Evolutionary conservation across 2,329 filamentous ascomycete genomes (phyloP).

Genomic region (Gnomoniopsis sp.): DNA sequence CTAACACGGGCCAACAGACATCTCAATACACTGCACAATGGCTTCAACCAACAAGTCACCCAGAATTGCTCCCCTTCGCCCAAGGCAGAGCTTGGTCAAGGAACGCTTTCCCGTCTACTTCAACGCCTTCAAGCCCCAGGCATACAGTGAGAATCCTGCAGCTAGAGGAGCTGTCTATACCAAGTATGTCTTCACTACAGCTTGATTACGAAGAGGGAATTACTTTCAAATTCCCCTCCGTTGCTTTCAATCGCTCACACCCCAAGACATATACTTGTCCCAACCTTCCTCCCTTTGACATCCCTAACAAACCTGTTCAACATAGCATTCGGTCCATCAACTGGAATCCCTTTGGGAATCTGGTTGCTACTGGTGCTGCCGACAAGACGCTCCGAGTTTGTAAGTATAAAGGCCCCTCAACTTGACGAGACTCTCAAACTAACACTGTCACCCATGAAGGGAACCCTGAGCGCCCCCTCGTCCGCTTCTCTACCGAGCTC

Average conservation of each 20-base stretch:
- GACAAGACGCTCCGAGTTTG: constrained; percentile 73
- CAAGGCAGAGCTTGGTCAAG: constrained; percentile 59
- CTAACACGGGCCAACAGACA: background rate
- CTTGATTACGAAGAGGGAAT: constrained; percentile 1
- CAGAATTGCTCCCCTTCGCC: constrained; percentile 40
- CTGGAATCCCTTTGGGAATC: constrained; percentile 82
- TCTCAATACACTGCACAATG: background rate
- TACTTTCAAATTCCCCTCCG: constrained; percentile 22
- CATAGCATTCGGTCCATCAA: constrained; percentile 71
- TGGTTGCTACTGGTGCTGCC: constrained; percentile 76
- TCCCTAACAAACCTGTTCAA: background rate
- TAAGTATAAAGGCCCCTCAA: constrained; percentile 32
- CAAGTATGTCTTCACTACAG: constrained; percentile 43
- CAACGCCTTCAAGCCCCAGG: constrained; percentile 63
- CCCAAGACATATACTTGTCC: background rate
- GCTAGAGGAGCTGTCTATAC: constrained; percentile 52
- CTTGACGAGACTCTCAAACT: background rate
- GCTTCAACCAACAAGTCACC: constrained; percentile 8
- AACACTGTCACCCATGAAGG: constrained; percentile 32
- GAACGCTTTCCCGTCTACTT: constrained; percentile 68
- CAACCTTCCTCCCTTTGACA: background rate
- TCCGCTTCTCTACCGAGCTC: constrained; percentile 73
- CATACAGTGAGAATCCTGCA: constrained; percentile 62
- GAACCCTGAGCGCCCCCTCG: constrained; percentile 74
- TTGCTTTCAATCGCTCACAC: constrained; percentile 7